Percentiles rank a stretch among this genome's conserved stretches.
phyloP scores from a whole-genome alignment of 2,329 filamentous ascomycete genomes.

The Xylariales sp. region DNA sequence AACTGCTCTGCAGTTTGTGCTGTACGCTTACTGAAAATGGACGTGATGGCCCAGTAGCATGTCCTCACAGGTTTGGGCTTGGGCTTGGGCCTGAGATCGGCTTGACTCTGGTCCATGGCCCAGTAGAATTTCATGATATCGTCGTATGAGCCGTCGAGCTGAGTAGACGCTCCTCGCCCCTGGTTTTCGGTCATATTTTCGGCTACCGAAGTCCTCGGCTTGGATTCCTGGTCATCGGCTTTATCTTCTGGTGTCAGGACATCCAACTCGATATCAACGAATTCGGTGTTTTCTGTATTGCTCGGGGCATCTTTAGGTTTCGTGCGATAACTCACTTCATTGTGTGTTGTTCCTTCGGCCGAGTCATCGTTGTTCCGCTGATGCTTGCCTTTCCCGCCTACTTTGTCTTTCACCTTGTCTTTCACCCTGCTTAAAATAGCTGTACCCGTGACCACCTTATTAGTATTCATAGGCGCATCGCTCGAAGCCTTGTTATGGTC shows the following conservation, averaged over 20 bases:
- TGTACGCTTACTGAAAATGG: conserved; percentile 12
- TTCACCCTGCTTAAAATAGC: neutral
- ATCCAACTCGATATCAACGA: conserved; percentile 5
- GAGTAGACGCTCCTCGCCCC: neutral
- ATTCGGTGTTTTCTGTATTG: neutral
- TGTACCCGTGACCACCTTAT: neutral
- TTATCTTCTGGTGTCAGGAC: neutral
- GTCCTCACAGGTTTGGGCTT: neutral
- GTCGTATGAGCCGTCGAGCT: neutral
- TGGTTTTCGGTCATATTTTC: neutral
- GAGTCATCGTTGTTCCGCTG: neutral
- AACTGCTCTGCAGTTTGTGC: neutral
- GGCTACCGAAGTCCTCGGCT: neutral
- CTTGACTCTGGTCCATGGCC: neutral
- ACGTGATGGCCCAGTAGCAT: neutral
- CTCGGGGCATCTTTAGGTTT: too few relatives aligned
- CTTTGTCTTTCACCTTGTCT: neutral
- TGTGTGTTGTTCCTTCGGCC: neutral
- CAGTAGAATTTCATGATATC: conserved; percentile 4
- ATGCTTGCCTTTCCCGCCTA: neutral
- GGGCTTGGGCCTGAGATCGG: neutral
- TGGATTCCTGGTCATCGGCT: neutral
- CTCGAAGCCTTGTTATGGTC: neutral
- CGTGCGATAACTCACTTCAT: too few relatives aligned
- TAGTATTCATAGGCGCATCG: neutral